A percentile compares a stretch with the other conserved stretches of the same genome.
phyloP scores from a whole-genome alignment of 257 asterid species.

The Solanum neorickii region DNA sequence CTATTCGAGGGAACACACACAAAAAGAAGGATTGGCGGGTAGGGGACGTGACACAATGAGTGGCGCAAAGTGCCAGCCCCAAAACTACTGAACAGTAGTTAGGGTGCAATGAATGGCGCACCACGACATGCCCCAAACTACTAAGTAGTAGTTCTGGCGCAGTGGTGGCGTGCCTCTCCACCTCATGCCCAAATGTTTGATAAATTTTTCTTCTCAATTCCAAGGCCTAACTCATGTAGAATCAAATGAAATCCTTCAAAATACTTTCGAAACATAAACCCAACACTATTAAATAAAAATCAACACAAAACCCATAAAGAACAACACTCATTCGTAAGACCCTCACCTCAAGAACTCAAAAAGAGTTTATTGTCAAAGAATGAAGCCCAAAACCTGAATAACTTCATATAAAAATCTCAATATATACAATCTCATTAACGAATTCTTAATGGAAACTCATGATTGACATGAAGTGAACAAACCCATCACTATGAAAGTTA shows the following conservation, averaged over 20 bases:
- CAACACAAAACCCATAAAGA: neutral
- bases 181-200: neutral
- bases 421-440: too few relatives aligned
- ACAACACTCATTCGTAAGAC: neutral
- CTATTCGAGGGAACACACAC: neutral
- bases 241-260: neutral
- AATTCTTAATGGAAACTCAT: neutral
- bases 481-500: neutral
- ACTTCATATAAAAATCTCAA: neutral
- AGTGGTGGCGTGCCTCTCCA: neutral
- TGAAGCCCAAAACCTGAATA: neutral
- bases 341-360: neutral
- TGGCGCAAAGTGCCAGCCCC: too few relatives aligned
- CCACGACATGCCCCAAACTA: neutral
- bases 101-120: accelerated
- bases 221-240: neutral
- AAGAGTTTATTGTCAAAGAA: neutral
- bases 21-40: too few relatives aligned
- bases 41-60: too few relatives aligned
- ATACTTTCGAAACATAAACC: neutral
- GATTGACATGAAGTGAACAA: neutral
- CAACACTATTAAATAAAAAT: neutral
- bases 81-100: neutral
- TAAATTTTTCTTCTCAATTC: neutral
- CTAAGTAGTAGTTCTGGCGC: neutral